Evolutionary conservation across 2,329 filamentous ascomycete species (phyloP).

Genomic region (Cladophialophora exuberans): DNA sequence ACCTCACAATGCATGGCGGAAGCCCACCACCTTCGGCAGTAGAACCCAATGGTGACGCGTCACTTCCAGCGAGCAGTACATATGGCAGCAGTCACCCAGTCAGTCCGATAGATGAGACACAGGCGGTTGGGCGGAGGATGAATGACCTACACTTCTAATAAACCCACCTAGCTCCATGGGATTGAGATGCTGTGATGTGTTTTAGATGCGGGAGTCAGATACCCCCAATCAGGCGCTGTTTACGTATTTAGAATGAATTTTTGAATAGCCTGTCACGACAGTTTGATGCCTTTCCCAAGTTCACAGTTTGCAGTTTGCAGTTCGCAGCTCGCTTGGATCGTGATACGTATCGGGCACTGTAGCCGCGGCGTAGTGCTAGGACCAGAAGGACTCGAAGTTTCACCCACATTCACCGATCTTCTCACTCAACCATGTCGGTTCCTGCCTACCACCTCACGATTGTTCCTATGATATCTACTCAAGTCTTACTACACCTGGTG

Average conservation of each 20-base stretch:
- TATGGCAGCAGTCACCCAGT: constrained; percentile 12
- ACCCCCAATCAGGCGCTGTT: constrained; percentile 4
- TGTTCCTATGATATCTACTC: constrained; percentile 6
- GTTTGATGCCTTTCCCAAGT: no score
- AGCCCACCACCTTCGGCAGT: constrained; percentile 6
- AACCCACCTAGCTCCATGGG: background rate
- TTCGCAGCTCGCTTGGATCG: background rate
- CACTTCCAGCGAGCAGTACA: constrained; percentile 1
- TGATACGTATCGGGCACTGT: background rate
- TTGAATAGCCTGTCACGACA: no score
- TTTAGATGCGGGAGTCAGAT: constrained; percentile 16
- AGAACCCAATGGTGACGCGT: background rate
- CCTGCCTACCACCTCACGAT: background rate
- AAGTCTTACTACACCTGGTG: constrained; percentile 1
- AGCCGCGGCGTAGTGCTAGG: no score
- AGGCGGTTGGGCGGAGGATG: constrained; percentile 21
- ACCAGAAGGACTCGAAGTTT: no score
- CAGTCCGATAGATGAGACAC: constrained; percentile 23
- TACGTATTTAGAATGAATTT: background rate
- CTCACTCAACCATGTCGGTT: no score
- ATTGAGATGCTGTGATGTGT: background rate
- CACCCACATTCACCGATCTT: no score
- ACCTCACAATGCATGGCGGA: constrained; percentile 28
- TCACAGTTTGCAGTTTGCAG: background rate
- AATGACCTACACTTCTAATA: constrained; percentile 28